Percentiles rank a stretch among this genome's conserved stretches.
Evolutionary conservation across 2,329 filamentous ascomycete species (phyloP).

Genomic region (Aurifilum marmelostoma): DNA sequence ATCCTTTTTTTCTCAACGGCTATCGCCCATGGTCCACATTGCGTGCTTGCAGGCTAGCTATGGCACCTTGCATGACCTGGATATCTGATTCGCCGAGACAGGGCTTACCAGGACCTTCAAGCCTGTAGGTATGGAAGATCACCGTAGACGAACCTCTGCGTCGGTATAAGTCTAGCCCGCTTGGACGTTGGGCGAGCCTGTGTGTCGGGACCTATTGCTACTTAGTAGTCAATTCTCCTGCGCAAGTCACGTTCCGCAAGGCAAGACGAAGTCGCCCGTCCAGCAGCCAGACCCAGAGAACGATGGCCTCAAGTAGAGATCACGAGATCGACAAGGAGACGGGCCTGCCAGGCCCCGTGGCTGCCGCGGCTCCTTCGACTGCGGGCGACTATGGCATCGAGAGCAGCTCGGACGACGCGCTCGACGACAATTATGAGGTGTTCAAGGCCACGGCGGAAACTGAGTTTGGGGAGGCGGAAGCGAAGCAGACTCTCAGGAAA

Average conservation of each 20-base stretch:
- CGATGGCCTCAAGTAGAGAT: slow-evolving; percentile 21
- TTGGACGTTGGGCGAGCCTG: slow-evolving; percentile 6
- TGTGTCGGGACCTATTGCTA: not conserved
- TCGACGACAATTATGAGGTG: slow-evolving; percentile 40
- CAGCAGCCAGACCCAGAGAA: not conserved
- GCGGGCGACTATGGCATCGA: slow-evolving; percentile 27
- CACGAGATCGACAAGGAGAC: slow-evolving; percentile 19
- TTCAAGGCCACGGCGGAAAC: slow-evolving; percentile 35
- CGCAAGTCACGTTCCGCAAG: not conserved
- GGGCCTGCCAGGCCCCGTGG: not conserved
- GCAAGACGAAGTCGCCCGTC: not conserved
- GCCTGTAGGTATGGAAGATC: not conserved
- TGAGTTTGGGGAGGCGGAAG: slow-evolving; percentile 35
- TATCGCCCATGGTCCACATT: slow-evolving; percentile 23
- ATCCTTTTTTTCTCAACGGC: not conserved
- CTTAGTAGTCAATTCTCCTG: not conserved
- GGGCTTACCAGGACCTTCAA: not conserved
- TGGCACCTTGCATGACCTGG: slow-evolving; percentile 13
- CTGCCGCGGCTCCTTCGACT: not conserved
- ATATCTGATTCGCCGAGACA: slow-evolving; percentile 5
- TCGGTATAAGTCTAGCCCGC: not conserved
- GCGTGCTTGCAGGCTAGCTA: slow-evolving; percentile 26
- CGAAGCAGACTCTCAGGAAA: slow-evolving; percentile 38
- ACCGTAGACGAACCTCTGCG: not conserved
- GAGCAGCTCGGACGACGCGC: slow-evolving; percentile 30